Percentiles rank a stretch among this genome's conserved stretches.
phyloP scores from a whole-genome alignment of 2,329 filamentous ascomycete genomes.

The Sclerotiophoma versabilis region DNA sequence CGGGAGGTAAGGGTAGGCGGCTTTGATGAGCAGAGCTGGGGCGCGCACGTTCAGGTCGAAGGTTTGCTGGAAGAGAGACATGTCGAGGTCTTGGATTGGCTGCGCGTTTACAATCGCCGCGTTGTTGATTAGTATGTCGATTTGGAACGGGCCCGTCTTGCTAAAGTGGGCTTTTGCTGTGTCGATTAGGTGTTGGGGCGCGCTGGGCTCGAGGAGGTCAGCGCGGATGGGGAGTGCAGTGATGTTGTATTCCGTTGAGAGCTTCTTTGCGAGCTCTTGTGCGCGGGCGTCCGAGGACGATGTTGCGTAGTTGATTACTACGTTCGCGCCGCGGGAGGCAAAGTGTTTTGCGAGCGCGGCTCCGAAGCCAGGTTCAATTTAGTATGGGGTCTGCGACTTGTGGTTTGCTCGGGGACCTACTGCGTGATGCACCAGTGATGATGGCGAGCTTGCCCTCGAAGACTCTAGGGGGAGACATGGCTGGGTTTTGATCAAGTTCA shows the following conservation, averaged over 20 bases:
- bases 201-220: constrained; percentile 67
- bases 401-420: constrained; percentile 56
- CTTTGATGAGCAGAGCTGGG: constrained; percentile 72
- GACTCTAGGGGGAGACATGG: constrained; percentile 20
- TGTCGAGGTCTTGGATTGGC: constrained; percentile 19
- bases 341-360: constrained; percentile 69
- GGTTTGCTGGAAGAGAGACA: constrained; percentile 18
- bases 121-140: constrained; percentile 86
- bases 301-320: constrained; percentile 73
- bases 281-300: constrained; percentile 60
- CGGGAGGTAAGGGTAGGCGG: constrained; percentile 70
- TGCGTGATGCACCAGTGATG: constrained; percentile 77
- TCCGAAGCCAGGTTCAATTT: constrained; percentile 67
- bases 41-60: constrained; percentile 27
- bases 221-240: constrained; percentile 69
- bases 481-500: not conserved
- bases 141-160: constrained; percentile 60
- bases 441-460: constrained; percentile 76
- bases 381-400: not conserved
- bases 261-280: constrained; percentile 57
- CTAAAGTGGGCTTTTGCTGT: constrained; percentile 64
- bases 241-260: constrained; percentile 64
- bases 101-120: constrained; percentile 27
- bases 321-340: constrained; percentile 69
- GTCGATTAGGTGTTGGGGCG: constrained; percentile 64